Evolutionary conservation across 352 stramenopile genomes (phyloP), one percentile per base, ranked within the genome.

Genomic region (Pythium guiyangense): DNA sequence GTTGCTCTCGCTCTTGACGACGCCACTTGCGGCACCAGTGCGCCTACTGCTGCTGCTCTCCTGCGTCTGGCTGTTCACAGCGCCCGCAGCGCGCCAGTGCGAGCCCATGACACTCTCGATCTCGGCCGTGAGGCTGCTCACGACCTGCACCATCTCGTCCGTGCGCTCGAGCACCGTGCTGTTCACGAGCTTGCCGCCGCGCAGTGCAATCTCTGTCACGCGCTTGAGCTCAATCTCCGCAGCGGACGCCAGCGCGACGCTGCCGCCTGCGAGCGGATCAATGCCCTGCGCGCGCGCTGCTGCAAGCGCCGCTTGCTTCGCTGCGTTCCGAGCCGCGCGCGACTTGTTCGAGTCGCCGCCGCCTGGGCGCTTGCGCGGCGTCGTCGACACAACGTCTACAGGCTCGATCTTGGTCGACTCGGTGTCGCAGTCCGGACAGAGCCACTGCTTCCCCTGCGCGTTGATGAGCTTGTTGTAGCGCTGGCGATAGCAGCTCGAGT

Each of bases 401-500:
- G 35, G 20, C 10, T 60, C 55, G 31, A 43, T 43, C 25, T 61
- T 60, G 48, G 68, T 71, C 18, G 53, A 37, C 31, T 37, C 56
- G 1, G 79, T 70, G 52, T 94, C 84, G 50, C 84, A 94, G 35
- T 94, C 84, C 0, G 78, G 80, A 57, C 84, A 94, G 60, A 78
- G 79, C 84, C 84, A 94, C 53, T 92, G 82, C 35, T 88, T 86
- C 53, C 72, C 73, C 20, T 64, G 67, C 46, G 73, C 66, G 31
- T 76, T 74, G 50, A 84, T 78, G 15, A 90, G 49, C 54, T 92
- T 92, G 29, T 69, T 60, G 56, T 83, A 90, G 62, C 89, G 77
- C 57, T 90, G 84, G 35, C 84, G 82, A 61, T 86, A 92, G 73
- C 84, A 94, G 56, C 79, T 92, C 35, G 73, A 74, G 70, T 94